Evolutionary conservation across 495 filamentous ascomycete genomes (phyloP).

Genomic region (Penicillium odoratum): DNA sequence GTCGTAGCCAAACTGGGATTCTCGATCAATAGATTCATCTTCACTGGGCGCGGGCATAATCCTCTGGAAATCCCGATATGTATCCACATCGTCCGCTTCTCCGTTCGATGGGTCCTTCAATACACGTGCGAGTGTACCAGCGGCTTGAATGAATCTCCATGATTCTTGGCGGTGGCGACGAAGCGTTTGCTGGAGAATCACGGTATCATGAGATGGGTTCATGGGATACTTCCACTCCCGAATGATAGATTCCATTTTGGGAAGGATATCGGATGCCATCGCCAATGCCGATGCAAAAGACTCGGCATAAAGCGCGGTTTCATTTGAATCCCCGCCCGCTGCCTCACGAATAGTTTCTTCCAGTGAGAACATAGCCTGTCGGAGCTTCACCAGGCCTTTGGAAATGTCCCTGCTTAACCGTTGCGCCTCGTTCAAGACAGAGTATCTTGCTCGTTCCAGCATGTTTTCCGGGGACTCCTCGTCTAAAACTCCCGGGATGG

Average conservation of each 20-base stretch:
- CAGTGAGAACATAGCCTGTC: conserved; percentile 57
- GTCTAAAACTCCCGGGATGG: conserved; percentile 37
- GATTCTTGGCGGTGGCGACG: conserved; percentile 57
- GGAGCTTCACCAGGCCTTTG: conserved; percentile 56
- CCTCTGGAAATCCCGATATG: conserved; percentile 31
- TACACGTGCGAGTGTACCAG: conserved; percentile 57
- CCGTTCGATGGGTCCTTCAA: conserved; percentile 45
- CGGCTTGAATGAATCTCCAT: conserved; percentile 69
- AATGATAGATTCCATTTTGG: conserved; percentile 57
- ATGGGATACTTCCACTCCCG: conserved; percentile 60
- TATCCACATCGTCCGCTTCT: conserved; percentile 27
- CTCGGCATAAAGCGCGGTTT: conserved; percentile 34
- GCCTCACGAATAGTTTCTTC: conserved; percentile 36
- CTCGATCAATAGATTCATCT: conserved; percentile 35
- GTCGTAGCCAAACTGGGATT: conserved; percentile 59
- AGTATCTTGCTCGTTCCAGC: conserved; percentile 42
- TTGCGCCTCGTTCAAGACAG: conserved; percentile 51
- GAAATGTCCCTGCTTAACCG: conserved; percentile 55
- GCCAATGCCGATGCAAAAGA: conserved; percentile 51
- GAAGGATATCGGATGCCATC: conserved; percentile 48
- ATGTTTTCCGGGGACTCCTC: conserved; percentile 25
- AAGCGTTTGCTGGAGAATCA: conserved; percentile 55
- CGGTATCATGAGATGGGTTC: conserved; percentile 52
- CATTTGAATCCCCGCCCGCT: conserved; percentile 14
- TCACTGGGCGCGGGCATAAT: conserved; percentile 53